Evolutionary conservation across 345 rosid species (phyloP).

Genomic region (sweet orange (Citrus sinensis)): DNA sequence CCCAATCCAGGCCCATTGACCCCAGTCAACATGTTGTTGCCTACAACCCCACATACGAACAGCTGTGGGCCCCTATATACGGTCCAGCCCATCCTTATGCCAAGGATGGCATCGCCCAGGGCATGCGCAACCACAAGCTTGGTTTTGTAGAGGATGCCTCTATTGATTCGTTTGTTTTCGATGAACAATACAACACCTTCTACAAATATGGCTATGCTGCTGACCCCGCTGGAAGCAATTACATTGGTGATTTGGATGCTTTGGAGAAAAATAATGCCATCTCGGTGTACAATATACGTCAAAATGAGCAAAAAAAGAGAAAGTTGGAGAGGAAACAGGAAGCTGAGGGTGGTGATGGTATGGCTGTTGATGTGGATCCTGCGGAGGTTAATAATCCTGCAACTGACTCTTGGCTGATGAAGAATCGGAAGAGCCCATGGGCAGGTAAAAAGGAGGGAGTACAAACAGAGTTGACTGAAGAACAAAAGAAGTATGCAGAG

Average conservation of each 20-base stretch:
- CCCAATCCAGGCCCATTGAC: slow-evolving; percentile 68
- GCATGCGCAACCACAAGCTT: slow-evolving; percentile 95
- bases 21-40: slow-evolving; percentile 71
- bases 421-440: slow-evolving; percentile 94
- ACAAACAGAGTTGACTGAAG: slow-evolving; percentile 81
- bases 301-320: slow-evolving; percentile 77
- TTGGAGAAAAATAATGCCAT: slow-evolving; percentile 55
- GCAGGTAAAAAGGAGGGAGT: slow-evolving; percentile 87
- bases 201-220: slow-evolving; percentile 85
- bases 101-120: slow-evolving; percentile 90
- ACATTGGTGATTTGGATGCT: slow-evolving; percentile 76
- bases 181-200: slow-evolving; percentile 92
- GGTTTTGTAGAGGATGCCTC: slow-evolving; percentile 95
- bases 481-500: slow-evolving; percentile 96
- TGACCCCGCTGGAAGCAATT: slow-evolving; percentile 77
- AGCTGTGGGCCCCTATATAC: slow-evolving; percentile 85
- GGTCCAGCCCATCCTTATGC: slow-evolving; percentile 96
- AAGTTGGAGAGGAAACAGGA: slow-evolving; percentile 60
- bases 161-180: slow-evolving; percentile 76
- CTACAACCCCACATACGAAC: slow-evolving; percentile 81
- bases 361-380: slow-evolving; percentile 27
- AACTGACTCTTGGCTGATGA: slow-evolving; percentile 69
- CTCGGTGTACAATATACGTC: slow-evolving; percentile 79
- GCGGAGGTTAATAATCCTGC: slow-evolving; percentile 78
- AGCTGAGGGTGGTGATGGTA: slow-evolving; percentile 32